phyloP scores from a whole-genome alignment of 768 basidiomycete species.

The Collybia sordida region DNA sequence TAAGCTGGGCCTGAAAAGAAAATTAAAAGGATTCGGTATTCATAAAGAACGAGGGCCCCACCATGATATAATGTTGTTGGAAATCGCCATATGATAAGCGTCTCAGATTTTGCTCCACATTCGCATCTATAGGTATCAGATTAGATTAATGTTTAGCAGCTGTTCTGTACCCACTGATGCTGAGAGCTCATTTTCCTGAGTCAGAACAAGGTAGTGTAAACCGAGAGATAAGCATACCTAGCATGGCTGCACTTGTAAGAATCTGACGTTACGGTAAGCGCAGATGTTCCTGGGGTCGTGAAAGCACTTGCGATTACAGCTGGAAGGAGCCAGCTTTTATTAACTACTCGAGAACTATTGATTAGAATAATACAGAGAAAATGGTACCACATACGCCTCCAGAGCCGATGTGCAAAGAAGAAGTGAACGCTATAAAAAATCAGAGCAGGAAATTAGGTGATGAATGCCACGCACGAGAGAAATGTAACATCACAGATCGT shows the following conservation, averaged over 20 bases:
- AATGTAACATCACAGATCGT: too few species aligned
- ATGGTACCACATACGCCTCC: background rate
- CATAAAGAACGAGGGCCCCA: too few species aligned
- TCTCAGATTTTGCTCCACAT: background rate
- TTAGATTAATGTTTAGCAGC: background rate
- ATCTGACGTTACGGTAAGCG: background rate
- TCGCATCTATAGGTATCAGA: background rate
- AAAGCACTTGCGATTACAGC: background rate
- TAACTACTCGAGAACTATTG: background rate
- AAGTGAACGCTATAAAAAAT: background rate
- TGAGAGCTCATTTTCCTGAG: background rate
- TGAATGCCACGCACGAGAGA: too few species aligned
- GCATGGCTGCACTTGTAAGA: background rate
- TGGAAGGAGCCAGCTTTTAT: background rate
- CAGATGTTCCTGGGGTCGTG: background rate
- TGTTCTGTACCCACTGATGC: too few species aligned
- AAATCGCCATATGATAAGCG: too few species aligned
- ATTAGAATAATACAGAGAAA: too few species aligned
- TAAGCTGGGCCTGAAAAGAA: constrained; percentile 1
- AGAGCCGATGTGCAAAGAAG: constrained; percentile 2
- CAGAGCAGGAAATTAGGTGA: too few species aligned
- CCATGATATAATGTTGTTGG: background rate
- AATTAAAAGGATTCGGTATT: background rate
- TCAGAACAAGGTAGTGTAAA: background rate
- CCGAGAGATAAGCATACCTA: background rate